These are phyloP conservation scores for Carpinus fangiana DNA, from an alignment of 306 rosid genomes.

Conservation along the genomic window DNA sequence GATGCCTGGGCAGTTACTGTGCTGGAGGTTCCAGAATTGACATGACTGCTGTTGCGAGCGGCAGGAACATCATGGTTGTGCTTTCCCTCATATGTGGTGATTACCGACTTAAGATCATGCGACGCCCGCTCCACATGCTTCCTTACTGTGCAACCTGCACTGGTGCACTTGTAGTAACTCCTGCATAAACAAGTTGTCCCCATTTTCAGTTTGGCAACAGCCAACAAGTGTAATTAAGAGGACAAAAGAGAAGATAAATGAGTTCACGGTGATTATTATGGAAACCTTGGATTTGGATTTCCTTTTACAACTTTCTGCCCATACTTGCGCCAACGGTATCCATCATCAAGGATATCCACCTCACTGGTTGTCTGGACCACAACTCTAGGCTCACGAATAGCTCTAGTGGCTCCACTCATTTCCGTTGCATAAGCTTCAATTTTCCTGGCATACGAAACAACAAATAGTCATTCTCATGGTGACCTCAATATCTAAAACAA, in stretches of 20 bases:
- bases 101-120: constrained; percentile 86
- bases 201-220: constrained; percentile 22
- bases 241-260: constrained; percentile 5
- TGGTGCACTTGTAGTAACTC: constrained; percentile 98
- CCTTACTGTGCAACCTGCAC: constrained; percentile 89
- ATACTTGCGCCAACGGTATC: constrained; percentile 96
- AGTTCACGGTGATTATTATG: neutral
- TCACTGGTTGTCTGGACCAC: constrained; percentile 98
- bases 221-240: neutral
- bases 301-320: constrained; percentile 99
- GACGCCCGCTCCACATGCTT: constrained; percentile 98
- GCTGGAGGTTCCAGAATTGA: constrained; percentile 54
- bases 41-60: constrained; percentile 82
- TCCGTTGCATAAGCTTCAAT: constrained; percentile 81
- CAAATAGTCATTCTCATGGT: constrained; percentile 15
- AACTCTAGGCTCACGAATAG: constrained; percentile 96
- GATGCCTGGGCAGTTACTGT: constrained; percentile 43
- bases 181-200: constrained; percentile 47
- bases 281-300: constrained; percentile 93
- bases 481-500: constrained; percentile 26
- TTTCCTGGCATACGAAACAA: constrained; percentile 58
- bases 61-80: constrained; percentile 95
- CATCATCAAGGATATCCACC: constrained; percentile 95
- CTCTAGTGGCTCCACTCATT: constrained; percentile 97
- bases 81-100: constrained; percentile 94